Conservation (phyloP, 768 basidiomycete genomes). For the Podaxis carcinomalis region DNA sequence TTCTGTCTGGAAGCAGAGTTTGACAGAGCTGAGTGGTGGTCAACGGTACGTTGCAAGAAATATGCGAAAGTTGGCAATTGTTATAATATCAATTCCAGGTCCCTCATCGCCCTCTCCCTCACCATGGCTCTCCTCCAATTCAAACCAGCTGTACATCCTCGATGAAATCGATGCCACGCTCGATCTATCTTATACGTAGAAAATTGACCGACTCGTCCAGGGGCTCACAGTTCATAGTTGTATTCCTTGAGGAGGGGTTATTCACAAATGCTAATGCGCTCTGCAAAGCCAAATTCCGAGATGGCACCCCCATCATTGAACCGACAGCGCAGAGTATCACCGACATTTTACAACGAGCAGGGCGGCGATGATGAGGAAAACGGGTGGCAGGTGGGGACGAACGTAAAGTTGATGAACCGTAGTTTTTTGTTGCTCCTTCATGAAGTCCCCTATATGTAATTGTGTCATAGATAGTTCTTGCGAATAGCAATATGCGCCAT, state of each 20-base stretch:
- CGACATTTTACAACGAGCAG: constrained; percentile 37
- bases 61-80: not conserved
- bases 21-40: constrained; percentile 96
- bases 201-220: constrained; percentile 81
- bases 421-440: not conserved
- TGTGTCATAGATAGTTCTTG: constrained; percentile 21
- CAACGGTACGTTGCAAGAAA: constrained; percentile 62
- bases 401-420: constrained; percentile 10
- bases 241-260: constrained; percentile 92
- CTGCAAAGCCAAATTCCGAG: constrained; percentile 59
- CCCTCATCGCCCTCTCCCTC: constrained; percentile 93
- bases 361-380: constrained; percentile 24
- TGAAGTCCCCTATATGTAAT: constrained; percentile 13
- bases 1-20: constrained; percentile 93
- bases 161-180: constrained; percentile 99
- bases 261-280: constrained; percentile 97
- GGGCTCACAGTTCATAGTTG: constrained; percentile 72
- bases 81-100: constrained; percentile 42
- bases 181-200: constrained; percentile 93
- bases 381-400: constrained; percentile 25
- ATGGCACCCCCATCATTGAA: constrained; percentile 91
- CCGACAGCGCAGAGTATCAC: constrained; percentile 63
- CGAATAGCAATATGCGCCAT: constrained; percentile 21
- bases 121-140: constrained; percentile 99
- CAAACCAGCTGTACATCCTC: constrained; percentile 99